phyloP scores from a whole-genome alignment of 1,139 yeast genomes.

The Yamadazyma dendronema region DNA sequence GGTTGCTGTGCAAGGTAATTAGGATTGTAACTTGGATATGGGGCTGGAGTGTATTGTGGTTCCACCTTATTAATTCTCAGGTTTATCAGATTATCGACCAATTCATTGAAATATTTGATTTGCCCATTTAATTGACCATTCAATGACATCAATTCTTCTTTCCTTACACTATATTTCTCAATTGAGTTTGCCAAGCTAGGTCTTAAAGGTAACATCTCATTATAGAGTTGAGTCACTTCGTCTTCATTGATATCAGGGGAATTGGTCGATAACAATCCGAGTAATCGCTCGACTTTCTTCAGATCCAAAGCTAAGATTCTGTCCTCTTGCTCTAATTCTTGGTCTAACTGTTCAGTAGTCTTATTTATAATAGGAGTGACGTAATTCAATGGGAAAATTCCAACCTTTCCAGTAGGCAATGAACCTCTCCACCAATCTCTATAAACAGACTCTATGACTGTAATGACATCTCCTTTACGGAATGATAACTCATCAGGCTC shows the following conservation, averaged over 20 bases:
- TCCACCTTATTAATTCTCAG: constrained; percentile 15
- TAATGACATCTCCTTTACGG: constrained; percentile 72
- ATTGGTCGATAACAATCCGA: constrained; percentile 55
- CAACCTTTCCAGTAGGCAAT: constrained; percentile 67
- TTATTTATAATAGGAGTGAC: constrained; percentile 78
- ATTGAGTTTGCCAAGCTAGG: constrained; percentile 71
- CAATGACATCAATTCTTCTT: constrained; percentile 71
- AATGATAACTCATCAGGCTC: constrained; percentile 74
- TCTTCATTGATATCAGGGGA: constrained; percentile 31
- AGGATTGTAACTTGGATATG: neutral
- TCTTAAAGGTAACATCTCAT: constrained; percentile 67
- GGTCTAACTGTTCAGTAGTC: constrained; percentile 44
- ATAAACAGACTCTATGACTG: constrained; percentile 83
- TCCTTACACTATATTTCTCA: constrained; percentile 71
- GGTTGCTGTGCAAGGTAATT: constrained; percentile 12
- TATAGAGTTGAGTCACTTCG: constrained; percentile 57
- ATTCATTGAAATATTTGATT: constrained; percentile 63
- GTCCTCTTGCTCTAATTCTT: constrained; percentile 32
- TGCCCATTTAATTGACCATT: constrained; percentile 70
- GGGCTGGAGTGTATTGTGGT: neutral
- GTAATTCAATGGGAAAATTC: constrained; percentile 93
- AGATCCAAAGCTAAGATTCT: constrained; percentile 28
- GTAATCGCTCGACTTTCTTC: constrained; percentile 60
- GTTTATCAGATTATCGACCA: constrained; percentile 53
- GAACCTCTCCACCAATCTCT: constrained; percentile 97